phyloP scores from a whole-genome alignment of 169 alveolate species.

The Eimeria necatrix region DNA sequence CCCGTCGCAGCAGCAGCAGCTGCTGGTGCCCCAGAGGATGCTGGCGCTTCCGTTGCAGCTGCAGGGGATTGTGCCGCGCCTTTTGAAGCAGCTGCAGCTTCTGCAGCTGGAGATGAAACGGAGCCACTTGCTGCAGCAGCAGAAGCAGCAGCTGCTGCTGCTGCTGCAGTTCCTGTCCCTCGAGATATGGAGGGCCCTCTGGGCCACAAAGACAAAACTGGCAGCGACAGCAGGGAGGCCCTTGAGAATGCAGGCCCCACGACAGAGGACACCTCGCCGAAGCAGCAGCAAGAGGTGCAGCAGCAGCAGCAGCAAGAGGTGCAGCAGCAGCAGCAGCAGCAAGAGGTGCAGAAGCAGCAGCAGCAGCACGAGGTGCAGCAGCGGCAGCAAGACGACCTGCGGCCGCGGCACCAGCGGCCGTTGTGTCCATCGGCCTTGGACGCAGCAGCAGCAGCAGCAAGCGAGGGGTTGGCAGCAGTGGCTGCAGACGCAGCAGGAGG shows the following conservation, averaged over 20 bases:
- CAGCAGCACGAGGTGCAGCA: constrained; percentile 29
- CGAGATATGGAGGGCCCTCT: background rate
- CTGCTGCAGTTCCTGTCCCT: background rate
- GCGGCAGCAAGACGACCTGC: background rate
- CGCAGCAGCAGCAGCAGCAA: constrained; percentile 11
- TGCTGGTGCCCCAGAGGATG: background rate
- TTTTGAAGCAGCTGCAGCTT: background rate
- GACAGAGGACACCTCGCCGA: background rate
- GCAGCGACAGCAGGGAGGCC: background rate
- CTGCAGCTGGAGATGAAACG: background rate
- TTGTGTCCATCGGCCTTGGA: background rate
- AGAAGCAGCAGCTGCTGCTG: constrained; percentile 41
- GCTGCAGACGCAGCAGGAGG: background rate
- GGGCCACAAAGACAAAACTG: background rate
- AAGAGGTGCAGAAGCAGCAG: background rate
- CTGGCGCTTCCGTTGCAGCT: background rate
- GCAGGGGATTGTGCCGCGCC: background rate
- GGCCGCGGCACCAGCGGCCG: background rate
- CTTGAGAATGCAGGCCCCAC: background rate
- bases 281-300: constrained; percentile 30
- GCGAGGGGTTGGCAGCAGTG: constrained; percentile 11
- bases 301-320: constrained; percentile 7
- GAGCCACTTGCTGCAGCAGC: background rate
- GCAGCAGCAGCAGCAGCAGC: constrained; percentile 18
- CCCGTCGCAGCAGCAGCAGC: background rate